Base-by-base conservation (phyloP, 495 filamentous ascomycete species). In the Tuber magnatum region DNA sequence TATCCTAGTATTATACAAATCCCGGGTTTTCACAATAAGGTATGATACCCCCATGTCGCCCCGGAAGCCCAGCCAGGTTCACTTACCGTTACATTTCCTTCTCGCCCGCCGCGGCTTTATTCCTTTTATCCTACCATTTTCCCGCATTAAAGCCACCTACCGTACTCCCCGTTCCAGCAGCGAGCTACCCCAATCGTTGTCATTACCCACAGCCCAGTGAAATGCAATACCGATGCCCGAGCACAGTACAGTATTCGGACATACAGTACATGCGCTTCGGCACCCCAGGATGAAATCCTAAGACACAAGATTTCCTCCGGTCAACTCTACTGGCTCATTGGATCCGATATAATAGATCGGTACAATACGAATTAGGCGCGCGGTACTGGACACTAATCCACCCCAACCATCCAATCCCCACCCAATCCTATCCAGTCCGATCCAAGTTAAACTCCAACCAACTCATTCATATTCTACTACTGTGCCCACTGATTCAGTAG, bases 291-390 rank as follows among this genome's bases (percentile, higher is more conserved):
- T 65, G 18, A 65, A 65, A 65, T 65, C 14, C 18, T 65, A 35
- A 32, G 5, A 12, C 56, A 65, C 56, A 65, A 7, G 32, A 12
- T 35, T 35, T 16, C 56, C 32, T 65, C 56, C 56, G 35, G 28
- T 35, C 56, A 65, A 65, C 32, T 65, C n/a, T 5, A 18, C 56
- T 20, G 12, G 14, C 12, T 65, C 56, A 65, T 28, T 28, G 35
- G 56, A 18, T 65, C 56, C 28, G 28, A 65, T 65, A 32, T 35
- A 28, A 65, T 65, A 65, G 12, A 35, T 65, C n/a, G 28, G 18
- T 65, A 65, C 56, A 35, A 65, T 65, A 18, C 56, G 28, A 65
- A 35, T 65, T 65, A 65, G 56, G 56, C 56, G 56, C 56, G 56
- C 56, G 56, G 43, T 46, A 46, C 12, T 20, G 28, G 32, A 35